Base-by-base conservation (phyloP, 768 basidiomycete species). In the Tricholoma sp. region DNA sequence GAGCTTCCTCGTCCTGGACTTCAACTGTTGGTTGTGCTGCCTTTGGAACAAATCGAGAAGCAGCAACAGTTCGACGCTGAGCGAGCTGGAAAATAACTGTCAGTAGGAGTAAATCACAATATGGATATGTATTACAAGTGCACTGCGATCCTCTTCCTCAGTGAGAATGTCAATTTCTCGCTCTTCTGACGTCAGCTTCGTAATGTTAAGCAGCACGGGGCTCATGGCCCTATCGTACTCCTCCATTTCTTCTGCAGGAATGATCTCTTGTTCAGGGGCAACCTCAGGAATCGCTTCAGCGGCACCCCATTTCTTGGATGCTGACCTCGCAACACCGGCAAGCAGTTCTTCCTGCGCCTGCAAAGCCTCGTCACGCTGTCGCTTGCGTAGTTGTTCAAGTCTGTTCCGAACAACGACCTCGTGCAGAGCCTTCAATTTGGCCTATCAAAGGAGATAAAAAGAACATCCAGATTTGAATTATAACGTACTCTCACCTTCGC, bases 341-440 rank as follows among this genome's bases (percentile, higher is more conserved):
- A 90, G 78, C 45, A 91, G 75, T 67, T 99, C 96, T 69, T 94
- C 89, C 65, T 97, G 94, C 0, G 94, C 94, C 63, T 91, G 90
- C 50, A 95, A 70, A 3, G 97, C 97, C 70, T 98, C 97, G 65
- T 98, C 96, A 57, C 97, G 83, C 72, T 99, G 97, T 52, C 88
- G 83, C 70, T 94, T 94, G 55, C 97, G 90, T 52, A 99, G 83
- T 65, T 98, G 94, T 66, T 98, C 97, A 12, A 99, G 77, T 43
- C 97, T 84, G 69, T 99, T 99, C 56, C 91, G 87, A 53, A 99
- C 91, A 10, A 98, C 95, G 27, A 98, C 89, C 76, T 98, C 94
- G 66, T 99, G 97, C 53, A 98, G 78, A 64, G 80, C 83, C 69
- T 92, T 91, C 39, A 99, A 79, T 67, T 95, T 97, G 6, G 94